Percentiles rank a stretch among this genome's conserved stretches.
These are phyloP conservation scores for Mimosa bimucronata DNA, from an alignment of 306 rosid species.

Conservation along the genomic window DNA sequence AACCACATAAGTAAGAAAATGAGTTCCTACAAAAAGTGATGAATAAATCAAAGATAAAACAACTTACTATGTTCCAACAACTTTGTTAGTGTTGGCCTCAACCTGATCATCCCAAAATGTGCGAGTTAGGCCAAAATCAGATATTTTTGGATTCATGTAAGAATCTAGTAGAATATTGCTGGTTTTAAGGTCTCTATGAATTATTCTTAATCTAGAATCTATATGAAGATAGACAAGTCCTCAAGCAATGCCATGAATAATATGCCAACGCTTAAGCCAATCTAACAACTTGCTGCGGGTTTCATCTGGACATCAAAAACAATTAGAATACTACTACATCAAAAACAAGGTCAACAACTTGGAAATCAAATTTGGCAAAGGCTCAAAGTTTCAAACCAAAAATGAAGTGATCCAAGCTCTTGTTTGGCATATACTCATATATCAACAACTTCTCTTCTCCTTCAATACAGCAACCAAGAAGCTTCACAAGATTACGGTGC, in stretches of 20 bases:
- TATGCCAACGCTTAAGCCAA: constrained; percentile 46
- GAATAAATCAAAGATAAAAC: neutral
- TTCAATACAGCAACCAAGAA: constrained; percentile 54
- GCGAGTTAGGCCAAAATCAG: constrained; percentile 60
- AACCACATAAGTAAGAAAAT: neutral
- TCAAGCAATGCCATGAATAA: constrained; percentile 51
- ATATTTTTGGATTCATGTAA: constrained; percentile 52
- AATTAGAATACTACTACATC: neutral
- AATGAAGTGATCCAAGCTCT: constrained; percentile 40
- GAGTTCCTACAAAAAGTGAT: neutral
- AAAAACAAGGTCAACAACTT: neutral
- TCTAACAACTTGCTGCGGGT: constrained; percentile 30
- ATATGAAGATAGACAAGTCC: constrained; percentile 57
- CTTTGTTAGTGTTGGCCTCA: constrained; percentile 52
- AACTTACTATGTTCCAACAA: constrained; percentile 62
- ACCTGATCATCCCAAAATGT: constrained; percentile 51
- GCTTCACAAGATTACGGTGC: constrained; percentile 56
- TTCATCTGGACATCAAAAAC: constrained; percentile 38
- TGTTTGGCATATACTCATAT: constrained; percentile 61
- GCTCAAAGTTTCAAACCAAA: constrained; percentile 36
- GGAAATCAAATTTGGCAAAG: neutral
- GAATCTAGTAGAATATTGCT: constrained; percentile 54
- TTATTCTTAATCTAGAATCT: constrained; percentile 58
- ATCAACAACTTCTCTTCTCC: constrained; percentile 49
- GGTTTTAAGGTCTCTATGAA: constrained; percentile 59